phyloP scores from a whole-genome alignment of 2,329 filamentous ascomycete genomes.

The Exophiala viscosa region DNA sequence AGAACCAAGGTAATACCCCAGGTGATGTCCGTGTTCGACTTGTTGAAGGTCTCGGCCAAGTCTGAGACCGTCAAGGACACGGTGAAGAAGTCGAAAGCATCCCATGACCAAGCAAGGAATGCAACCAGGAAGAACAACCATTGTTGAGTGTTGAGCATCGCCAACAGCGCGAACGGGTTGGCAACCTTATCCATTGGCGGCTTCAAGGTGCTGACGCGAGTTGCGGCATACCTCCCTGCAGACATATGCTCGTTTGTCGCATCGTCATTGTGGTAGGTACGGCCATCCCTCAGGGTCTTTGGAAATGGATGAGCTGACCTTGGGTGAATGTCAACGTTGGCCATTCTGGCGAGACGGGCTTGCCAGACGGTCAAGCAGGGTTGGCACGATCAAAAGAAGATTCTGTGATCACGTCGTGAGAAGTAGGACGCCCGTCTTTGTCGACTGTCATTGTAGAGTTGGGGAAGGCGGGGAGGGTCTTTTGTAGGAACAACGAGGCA shows the following conservation, averaged over 20 bases:
- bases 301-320: not conserved
- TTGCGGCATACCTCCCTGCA: constrained; percentile 49
- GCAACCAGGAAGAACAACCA: constrained; percentile 31
- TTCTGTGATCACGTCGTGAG: too few species aligned
- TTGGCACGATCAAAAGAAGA: not conserved
- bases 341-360: constrained; percentile 11
- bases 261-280: constrained; percentile 3
- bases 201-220: constrained; percentile 52
- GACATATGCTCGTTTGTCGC: constrained; percentile 33
- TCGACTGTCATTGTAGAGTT: too few species aligned
- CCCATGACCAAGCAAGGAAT: constrained; percentile 45
- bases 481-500: too few species aligned
- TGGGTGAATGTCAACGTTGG: constrained; percentile 14
- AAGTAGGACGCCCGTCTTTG: too few species aligned
- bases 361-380: not conserved
- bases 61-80: constrained; percentile 55
- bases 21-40: constrained; percentile 56
- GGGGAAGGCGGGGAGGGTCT: too few species aligned
- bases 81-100: constrained; percentile 61
- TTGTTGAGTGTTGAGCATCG: constrained; percentile 28
- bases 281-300: constrained; percentile 3
- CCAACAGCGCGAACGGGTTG: constrained; percentile 26
- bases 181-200: constrained; percentile 36
- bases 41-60: constrained; percentile 52
- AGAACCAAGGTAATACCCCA: constrained; percentile 57